Evolutionary conservation across 129 eudicot genomes (phyloP).

Genomic region (Flaveria brownii): DNA sequence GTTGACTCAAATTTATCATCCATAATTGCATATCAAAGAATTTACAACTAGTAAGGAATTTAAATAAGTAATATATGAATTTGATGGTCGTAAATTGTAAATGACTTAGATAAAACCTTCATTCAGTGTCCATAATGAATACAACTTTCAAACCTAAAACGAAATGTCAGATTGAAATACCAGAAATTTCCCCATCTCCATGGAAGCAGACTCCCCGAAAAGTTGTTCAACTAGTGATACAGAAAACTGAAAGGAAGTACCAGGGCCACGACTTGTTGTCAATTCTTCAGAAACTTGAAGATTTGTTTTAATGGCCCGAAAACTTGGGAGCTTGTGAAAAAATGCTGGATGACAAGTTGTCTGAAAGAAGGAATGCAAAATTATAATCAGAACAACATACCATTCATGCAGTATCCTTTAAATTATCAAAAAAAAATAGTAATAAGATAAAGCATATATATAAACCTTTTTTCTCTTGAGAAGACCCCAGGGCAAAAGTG

Average conservation of each 20-base stretch:
- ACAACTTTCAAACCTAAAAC: not conserved
- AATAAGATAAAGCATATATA: not conserved
- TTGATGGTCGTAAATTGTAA: not conserved
- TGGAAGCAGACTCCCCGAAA: conserved; percentile 64
- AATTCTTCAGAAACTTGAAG: conserved; percentile 78
- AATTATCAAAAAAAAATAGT: not conserved
- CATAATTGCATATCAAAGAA: conserved; percentile 16
- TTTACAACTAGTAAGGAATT: not conserved
- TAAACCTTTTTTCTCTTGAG: conserved; percentile 70
- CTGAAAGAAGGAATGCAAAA: conserved; percentile 42
- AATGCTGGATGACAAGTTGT: conserved; percentile 95
- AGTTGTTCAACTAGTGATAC: conserved; percentile 75
- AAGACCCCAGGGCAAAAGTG: conserved; percentile 98
- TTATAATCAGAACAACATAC: conserved; percentile 23
- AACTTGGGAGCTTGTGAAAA: conserved; percentile 76
- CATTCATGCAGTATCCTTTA: conserved; percentile 9
- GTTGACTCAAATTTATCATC: conserved; percentile 22
- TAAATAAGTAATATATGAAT: conserved; percentile 4
- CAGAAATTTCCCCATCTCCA: conserved; percentile 51
- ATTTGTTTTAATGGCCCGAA: conserved; percentile 84
- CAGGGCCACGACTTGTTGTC: conserved; percentile 98
- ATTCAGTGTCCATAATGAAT: not conserved
- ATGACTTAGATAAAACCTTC: not conserved
- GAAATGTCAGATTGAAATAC: conserved; percentile 31
- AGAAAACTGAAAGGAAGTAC: conserved; percentile 78